Evolutionary conservation across 441 rosid species (phyloP), one percentile per base, ranked within the genome.

Genomic region (Adansonia rubrostipa): DNA sequence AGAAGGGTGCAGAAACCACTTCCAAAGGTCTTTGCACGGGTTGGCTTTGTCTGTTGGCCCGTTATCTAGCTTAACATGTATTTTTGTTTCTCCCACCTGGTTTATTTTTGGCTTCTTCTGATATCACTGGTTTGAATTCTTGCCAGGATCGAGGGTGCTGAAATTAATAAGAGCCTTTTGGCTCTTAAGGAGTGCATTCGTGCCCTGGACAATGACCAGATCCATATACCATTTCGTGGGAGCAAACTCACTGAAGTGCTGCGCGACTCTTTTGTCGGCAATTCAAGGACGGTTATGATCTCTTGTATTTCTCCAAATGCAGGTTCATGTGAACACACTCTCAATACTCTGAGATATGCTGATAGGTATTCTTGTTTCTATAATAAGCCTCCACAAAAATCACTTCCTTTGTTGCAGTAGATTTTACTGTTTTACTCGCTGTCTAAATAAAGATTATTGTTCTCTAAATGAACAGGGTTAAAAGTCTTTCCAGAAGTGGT

Each of bases 181-280:
- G 98, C 99, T 83, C 97, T 97, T 33, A 97, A 95, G 86, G 99
- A 97, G 84, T 97, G 99, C 86, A 97, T 97, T 79, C 98, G 99
- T 78, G 99, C 99, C 70, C 81, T 97, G 68, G 99, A 93, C 86
- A 97, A 95, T 84, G 99, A 95, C 79, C 99, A 97, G 91, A 84
- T 92, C 83, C 99, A 97, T 80, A 97, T 95, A 80, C 99, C 99
- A 71, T 97, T 97, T 83, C 92, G 99, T 17, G 99, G 99, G 66
- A 95, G 99, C 84, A 97, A 97, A 84, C 93, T 97, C 74, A 97
- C 99, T 7, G 98, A 97, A 89, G 99, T 97, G 54, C 98, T 97
- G 28, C 96, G 99, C 14, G 99, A 97, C 82, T 97, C 99, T 71
- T 97, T 97, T 78, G 97, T 93, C 82, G 99, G 99, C 78, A 95